Evolutionary conservation across 306 rosid genomes (phyloP).

Genomic region (Amphicarpaea edgeworthii): DNA sequence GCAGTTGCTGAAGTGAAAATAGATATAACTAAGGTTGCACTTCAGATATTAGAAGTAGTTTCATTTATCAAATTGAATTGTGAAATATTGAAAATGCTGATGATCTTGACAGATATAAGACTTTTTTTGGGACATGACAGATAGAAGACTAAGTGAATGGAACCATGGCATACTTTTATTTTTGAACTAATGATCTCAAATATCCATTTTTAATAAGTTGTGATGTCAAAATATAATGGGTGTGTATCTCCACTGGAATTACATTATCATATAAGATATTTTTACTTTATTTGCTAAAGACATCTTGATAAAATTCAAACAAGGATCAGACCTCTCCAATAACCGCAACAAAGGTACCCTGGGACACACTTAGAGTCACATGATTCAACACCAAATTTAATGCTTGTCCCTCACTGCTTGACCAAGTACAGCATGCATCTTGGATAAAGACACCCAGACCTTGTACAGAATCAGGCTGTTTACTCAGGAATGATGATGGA

Average conservation of each 20-base stretch:
- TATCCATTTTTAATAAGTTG: slow-evolving; percentile 7
- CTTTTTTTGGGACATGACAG: no score
- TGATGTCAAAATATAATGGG: slow-evolving; percentile 6
- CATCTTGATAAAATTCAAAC: slow-evolving; percentile 24
- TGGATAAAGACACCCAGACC: slow-evolving; percentile 62
- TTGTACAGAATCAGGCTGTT: slow-evolving; percentile 56
- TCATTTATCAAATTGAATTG: slow-evolving; percentile 27
- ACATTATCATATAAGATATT: slow-evolving; percentile 7
- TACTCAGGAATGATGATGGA: slow-evolving; percentile 47
- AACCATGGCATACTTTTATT: slow-evolving; percentile 2
- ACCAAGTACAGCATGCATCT: slow-evolving; percentile 84
- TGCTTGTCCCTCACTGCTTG: slow-evolving; percentile 71
- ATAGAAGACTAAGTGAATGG: slow-evolving; percentile 29
- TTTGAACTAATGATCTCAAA: slow-evolving; percentile 32
- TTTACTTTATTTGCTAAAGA: slow-evolving; percentile 33
- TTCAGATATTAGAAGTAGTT: slow-evolving; percentile 21
- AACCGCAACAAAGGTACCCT: slow-evolving; percentile 81
- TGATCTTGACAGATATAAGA: slow-evolving; percentile 23
- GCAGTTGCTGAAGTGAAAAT: slow-evolving; percentile 45
- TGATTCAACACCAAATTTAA: slow-evolving; percentile 64
- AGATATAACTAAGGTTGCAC: slow-evolving; percentile 3
- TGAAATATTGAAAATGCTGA: slow-evolving; percentile 13
- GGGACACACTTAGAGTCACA: slow-evolving; percentile 65
- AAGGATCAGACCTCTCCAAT: slow-evolving; percentile 83
- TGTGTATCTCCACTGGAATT: slow-evolving; percentile 25